Conservation (phyloP, 257 asterid species). For the Striga asiatica region DNA sequence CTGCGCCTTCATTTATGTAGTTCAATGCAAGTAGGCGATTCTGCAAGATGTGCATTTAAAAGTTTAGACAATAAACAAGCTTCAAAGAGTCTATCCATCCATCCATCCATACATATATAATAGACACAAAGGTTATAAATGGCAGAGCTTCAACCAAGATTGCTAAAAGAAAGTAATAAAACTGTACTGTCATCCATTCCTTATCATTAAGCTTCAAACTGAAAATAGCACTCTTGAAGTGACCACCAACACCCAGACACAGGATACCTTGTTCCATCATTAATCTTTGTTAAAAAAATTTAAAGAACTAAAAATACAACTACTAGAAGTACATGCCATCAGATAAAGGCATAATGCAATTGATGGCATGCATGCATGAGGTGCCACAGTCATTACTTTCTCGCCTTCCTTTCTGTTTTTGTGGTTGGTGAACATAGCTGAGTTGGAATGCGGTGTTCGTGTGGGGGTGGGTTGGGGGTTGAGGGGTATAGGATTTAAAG, state of each 20-base stretch:
- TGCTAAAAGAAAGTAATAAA: neutral
- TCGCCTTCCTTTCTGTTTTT: neutral
- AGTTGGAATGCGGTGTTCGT: neutral
- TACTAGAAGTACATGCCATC: neutral
- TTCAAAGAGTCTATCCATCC: slow-evolving; percentile 1
- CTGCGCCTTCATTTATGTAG: slow-evolving; percentile 85
- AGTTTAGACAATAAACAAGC: slow-evolving; percentile 4
- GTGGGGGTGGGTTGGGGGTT: neutral
- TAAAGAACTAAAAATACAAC: neutral
- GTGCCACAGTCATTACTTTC: no score
- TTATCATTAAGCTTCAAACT: slow-evolving; percentile 1
- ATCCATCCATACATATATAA: neutral
- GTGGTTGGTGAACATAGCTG: neutral
- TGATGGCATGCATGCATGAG: neutral
- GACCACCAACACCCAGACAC: neutral
- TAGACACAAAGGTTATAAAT: slow-evolving; percentile 2
- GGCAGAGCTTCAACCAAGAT: neutral
- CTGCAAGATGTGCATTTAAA: slow-evolving; percentile 40
- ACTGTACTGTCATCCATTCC: neutral
- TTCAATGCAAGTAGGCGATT: slow-evolving; percentile 99
- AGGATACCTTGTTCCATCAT: neutral
- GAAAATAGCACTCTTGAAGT: neutral
- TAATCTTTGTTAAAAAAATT: neutral
- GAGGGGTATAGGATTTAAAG: neutral
- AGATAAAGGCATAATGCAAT: neutral